Evolutionary conservation across 176 grass and related monocot species (phyloP).

Genomic region (Chrysopogon serrulatus): DNA sequence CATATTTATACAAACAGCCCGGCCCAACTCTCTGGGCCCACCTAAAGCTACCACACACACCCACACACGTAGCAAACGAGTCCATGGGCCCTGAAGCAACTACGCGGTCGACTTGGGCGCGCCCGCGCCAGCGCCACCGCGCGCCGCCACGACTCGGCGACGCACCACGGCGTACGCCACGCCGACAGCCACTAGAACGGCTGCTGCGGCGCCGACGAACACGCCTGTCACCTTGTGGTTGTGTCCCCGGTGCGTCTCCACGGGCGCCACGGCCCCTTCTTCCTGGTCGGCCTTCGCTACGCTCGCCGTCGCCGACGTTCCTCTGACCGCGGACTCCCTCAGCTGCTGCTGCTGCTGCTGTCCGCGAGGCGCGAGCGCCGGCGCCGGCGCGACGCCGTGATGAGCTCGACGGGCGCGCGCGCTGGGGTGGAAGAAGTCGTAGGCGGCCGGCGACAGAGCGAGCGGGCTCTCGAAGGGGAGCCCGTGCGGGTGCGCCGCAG

Average conservation of each 20-base stretch:
- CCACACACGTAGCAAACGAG: neutral
- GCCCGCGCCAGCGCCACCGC: conserved; percentile 24
- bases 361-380: conserved; percentile 28
- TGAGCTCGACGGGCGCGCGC: neutral
- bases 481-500: conserved; percentile 55
- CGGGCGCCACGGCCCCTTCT: conserved; percentile 35
- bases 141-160: conserved; percentile 39
- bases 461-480: conserved; percentile 79
- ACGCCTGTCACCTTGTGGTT: conserved; percentile 8
- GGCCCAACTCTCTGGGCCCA: conserved; percentile 33
- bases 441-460: conserved; percentile 58
- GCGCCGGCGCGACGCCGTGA: neutral
- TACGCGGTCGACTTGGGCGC: conserved; percentile 27
- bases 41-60: neutral
- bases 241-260: neutral
- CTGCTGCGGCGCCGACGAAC: conserved; percentile 27
- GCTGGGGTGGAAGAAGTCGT: conserved; percentile 82
- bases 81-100: neutral
- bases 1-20: conserved; percentile 8
- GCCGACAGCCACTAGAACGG: conserved; percentile 18
- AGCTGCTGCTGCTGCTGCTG: conserved; percentile 17
- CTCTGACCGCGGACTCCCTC: conserved; percentile 28
- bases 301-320: neutral
- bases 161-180: conserved; percentile 53
- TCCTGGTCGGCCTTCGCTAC: conserved; percentile 63